Evolutionary conservation across 768 basidiomycete genomes (phyloP).

Genomic region (Termitomyces bulborhizus): DNA sequence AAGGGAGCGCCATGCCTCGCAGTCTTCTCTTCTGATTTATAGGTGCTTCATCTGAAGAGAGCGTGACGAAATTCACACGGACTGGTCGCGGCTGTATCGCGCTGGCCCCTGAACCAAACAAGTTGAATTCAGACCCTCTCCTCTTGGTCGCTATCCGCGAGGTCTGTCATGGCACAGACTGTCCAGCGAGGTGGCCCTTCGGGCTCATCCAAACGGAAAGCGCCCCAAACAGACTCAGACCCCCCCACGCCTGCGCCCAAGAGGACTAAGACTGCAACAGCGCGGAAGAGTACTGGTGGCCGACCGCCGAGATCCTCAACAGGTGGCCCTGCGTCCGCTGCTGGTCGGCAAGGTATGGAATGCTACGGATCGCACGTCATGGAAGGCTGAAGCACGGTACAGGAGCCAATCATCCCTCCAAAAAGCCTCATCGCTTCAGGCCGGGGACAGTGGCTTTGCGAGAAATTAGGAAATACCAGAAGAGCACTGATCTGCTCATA

Average conservation of each 20-base stretch:
- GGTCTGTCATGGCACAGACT: constrained; percentile 58
- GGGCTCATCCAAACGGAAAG: constrained; percentile 38
- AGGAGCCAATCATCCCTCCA: constrained; percentile 8
- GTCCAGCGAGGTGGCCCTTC: constrained; percentile 46
- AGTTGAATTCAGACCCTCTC: constrained; percentile 1
- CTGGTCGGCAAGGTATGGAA: constrained; percentile 4
- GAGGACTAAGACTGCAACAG: constrained; percentile 51
- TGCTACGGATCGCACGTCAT: not conserved
- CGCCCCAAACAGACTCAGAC: constrained; percentile 34
- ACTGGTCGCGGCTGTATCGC: constrained; percentile 6
- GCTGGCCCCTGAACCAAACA: constrained; percentile 14
- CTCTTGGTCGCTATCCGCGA: not conserved
- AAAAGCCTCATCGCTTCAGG: constrained; percentile 65
- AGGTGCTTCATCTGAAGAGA: not conserved
- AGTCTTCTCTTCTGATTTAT: not conserved
- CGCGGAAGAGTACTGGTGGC: constrained; percentile 83
- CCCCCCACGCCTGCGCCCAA: constrained; percentile 45
- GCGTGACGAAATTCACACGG: constrained; percentile 11
- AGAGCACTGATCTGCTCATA: constrained; percentile 83
- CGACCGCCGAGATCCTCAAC: constrained; percentile 38
- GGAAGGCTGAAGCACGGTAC: not conserved
- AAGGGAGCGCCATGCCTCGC: not conserved
- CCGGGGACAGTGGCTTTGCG: constrained; percentile 88
- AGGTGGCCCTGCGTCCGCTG: constrained; percentile 3
- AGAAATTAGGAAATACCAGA: constrained; percentile 94